Evolutionary conservation across 148 eudicot genomes (phyloP).

Genomic region (Fallopia convolvulus): DNA sequence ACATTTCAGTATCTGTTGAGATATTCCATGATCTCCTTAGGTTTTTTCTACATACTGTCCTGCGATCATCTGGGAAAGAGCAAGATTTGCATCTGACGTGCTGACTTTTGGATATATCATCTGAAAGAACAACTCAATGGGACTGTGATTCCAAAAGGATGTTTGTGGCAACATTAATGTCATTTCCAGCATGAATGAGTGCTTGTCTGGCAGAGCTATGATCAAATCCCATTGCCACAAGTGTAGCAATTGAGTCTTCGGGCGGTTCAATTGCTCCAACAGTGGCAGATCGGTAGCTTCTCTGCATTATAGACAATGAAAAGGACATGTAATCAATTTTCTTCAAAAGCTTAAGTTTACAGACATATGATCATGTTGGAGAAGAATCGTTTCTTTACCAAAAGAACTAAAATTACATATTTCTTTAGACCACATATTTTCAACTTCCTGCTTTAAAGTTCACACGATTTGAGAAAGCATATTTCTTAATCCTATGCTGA

Average conservation of each 20-base stretch:
- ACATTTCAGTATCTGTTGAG: background rate
- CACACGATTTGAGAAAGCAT: background rate
- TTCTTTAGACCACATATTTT: background rate
- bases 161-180: constrained; percentile 78
- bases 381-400: background rate
- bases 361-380: background rate
- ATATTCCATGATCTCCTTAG: background rate
- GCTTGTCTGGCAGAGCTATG: constrained; percentile 75
- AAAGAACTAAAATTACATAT: background rate
- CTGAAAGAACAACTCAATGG: constrained; percentile 26
- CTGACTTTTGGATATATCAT: background rate
- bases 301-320: constrained; percentile 26
- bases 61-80: background rate
- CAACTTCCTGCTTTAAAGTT: background rate
- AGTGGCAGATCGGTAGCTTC: constrained; percentile 40
- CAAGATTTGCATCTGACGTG: background rate
- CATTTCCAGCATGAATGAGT: constrained; percentile 73
- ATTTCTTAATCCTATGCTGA: background rate
- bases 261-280: constrained; percentile 51
- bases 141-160: constrained; percentile 85
- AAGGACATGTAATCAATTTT: background rate
- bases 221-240: constrained; percentile 96
- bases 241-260: constrained; percentile 61
- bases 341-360: background rate
- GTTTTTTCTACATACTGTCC: background rate